phyloP scores from a whole-genome alignment of 2,329 filamentous ascomycete species.

The Clonostachys rhizophaga region DNA sequence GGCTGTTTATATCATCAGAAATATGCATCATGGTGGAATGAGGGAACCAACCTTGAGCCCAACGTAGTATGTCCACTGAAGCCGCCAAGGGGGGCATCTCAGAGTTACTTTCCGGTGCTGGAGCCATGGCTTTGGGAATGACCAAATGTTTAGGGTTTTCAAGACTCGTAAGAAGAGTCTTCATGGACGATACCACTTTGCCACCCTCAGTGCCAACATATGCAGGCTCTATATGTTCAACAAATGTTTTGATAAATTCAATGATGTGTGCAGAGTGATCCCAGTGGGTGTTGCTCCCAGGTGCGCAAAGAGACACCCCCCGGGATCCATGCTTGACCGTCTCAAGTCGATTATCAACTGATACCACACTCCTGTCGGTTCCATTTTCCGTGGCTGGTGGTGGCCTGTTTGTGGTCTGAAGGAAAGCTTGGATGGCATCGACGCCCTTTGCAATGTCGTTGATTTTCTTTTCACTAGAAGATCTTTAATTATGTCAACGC shows the following conservation, averaged over 20 bases:
- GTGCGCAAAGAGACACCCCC: too few relatives aligned
- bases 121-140: too few relatives aligned
- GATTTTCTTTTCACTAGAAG: constrained; percentile 25
- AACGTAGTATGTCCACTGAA: constrained; percentile 17
- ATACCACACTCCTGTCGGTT: neutral
- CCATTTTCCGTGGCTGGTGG: constrained; percentile 4
- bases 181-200: too few relatives aligned
- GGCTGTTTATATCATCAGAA: constrained; percentile 5
- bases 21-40: neutral
- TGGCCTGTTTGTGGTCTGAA: constrained; percentile 1
- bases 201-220: too few relatives aligned
- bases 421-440: constrained; percentile 19
- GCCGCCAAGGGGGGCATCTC: constrained; percentile 16
- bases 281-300: constrained; percentile 7
- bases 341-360: too few relatives aligned
- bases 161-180: too few relatives aligned
- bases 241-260: constrained; percentile 20
- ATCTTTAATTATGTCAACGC: too few relatives aligned
- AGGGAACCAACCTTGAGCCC: constrained; percentile 20
- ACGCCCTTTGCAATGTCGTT: constrained; percentile 24
- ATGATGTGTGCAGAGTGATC: constrained; percentile 24
- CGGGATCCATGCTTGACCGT: too few relatives aligned
- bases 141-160: too few relatives aligned
- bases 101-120: too few relatives aligned
- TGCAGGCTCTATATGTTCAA: neutral